Base-by-base conservation (phyloP, 805 yeast genomes). In the Diddensiella caesifluorescens region DNA sequence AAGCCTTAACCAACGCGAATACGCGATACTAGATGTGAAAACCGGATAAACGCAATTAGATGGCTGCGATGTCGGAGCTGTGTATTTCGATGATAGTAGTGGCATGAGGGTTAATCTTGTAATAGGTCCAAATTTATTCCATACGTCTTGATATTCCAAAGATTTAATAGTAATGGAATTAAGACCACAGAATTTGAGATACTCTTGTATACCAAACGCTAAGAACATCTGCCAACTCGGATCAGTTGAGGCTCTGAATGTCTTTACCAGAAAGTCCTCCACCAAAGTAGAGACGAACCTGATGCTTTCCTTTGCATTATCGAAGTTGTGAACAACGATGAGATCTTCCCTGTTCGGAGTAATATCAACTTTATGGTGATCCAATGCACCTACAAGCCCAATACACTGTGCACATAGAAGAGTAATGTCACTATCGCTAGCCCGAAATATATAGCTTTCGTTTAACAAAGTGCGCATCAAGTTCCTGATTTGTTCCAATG, bases 141-240 rank as follows among this genome's bases (percentile, higher is more conserved):
- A 84, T 1, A 79, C 64, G 3, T 55, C 49, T 5, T 58, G 46
- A 52, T 31, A 22, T 20, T 10, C 20, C 21, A 26, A 13, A 35
- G 35, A 18, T 9, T 18, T 32, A 26, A 41, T 35, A 19, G 38
- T 28, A 5, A 21, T 21, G 2, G 55, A 50, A 33, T 62, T 65
- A 18, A 79, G 61, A 2, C 74, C 79, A 56, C 87, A 70, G 12
- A 77, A 71, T 49, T 78, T 78, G 39, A 92, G 63, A 37, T 81
- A 79, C 48, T 87, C 92, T 59, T 92, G 99, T 75, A 92, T 85
- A 0, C 90, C 83, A 60, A 76, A 83, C 0, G 96, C 95, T 26
- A 88, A 70, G 55, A 82, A 84, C 44, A 84, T 69, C 59, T 92
- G 98, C 37, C 78, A 76, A 18, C 77, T 74, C 0, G 97, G 95